A percentile compares a stretch with the other conserved stretches of the same genome.
Evolutionary conservation across 768 basidiomycete genomes (phyloP).

Genomic region (Candolleomyces eurysporus): DNA sequence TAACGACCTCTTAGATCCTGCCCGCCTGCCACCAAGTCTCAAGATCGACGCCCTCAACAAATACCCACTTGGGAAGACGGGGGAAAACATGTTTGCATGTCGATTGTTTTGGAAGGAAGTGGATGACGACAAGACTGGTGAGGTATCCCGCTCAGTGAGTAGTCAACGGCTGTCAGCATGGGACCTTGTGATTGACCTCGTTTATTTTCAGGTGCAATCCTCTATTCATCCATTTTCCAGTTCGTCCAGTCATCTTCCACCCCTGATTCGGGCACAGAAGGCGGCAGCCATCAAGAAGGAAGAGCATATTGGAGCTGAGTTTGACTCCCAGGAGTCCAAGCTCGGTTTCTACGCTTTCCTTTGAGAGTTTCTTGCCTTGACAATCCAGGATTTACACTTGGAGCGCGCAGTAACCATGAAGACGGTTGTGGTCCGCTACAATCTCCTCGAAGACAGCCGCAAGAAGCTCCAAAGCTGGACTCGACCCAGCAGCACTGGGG

Average conservation of each 20-base stretch:
- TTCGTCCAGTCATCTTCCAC: too few relatives aligned
- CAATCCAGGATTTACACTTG: not conserved
- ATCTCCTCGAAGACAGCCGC: not conserved
- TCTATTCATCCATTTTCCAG: too few relatives aligned
- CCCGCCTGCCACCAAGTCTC: not conserved
- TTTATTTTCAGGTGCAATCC: not conserved
- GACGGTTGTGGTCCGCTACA: not conserved
- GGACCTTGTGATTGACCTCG: not conserved
- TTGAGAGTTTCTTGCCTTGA: not conserved
- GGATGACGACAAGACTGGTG: not conserved
- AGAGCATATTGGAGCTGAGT: not conserved
- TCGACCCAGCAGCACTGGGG: not conserved
- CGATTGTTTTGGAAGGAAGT: not conserved
- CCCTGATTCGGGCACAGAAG: not conserved
- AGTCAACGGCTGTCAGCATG: not conserved
- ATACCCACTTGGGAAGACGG: not conserved
- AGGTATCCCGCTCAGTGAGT: not conserved
- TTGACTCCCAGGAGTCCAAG: not conserved
- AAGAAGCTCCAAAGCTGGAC: not conserved
- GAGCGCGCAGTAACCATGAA: not conserved
- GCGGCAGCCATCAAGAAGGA: not conserved
- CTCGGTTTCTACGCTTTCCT: not conserved
- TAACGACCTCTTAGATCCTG: not conserved
- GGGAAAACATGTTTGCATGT: not conserved
- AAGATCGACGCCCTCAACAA: not conserved